A percentile compares a stretch with the other conserved stretches of the same genome.
These are phyloP conservation scores for Mucor irregularis DNA, from an alignment of 371 early-diverging fungal species.

Conservation along the genomic window DNA sequence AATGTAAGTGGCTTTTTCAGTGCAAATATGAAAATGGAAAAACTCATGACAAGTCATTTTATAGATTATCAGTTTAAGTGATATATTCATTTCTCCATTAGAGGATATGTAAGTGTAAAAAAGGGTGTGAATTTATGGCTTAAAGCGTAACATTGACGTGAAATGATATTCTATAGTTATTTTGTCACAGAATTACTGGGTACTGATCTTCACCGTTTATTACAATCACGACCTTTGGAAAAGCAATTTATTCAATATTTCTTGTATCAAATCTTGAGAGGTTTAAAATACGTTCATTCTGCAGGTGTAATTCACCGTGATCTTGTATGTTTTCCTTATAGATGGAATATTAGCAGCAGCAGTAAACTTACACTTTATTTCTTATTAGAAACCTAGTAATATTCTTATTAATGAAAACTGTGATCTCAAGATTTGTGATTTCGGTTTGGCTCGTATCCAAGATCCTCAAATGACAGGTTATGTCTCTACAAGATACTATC, in stretches of 20 bases:
- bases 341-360: too few relatives aligned
- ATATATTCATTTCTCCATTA: constrained; percentile 89
- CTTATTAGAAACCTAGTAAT: constrained; percentile 88
- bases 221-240: constrained; percentile 87
- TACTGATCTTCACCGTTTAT: constrained; percentile 90
- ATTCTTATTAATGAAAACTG: constrained; percentile 95
- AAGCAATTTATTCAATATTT: constrained; percentile 96
- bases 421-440: constrained; percentile 97
- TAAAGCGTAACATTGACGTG: too few relatives aligned
- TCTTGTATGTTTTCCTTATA: constrained; percentile 52
- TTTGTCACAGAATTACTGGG: constrained; percentile 94
- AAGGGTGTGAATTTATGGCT: neutral
- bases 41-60: neutral
- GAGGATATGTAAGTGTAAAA: constrained; percentile 78
- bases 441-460: constrained; percentile 93
- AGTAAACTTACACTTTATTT: neutral
- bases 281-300: constrained; percentile 91
- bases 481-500: constrained; percentile 95
- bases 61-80: constrained; percentile 81
- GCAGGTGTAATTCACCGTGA: constrained; percentile 96
- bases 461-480: constrained; percentile 95
- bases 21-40: neutral
- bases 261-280: constrained; percentile 91
- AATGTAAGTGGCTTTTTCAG: constrained; percentile 64
- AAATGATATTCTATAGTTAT: too few relatives aligned